Conservation (phyloP, 1,139 yeast species). For the Lodderomyces pseudojiufengensis region DNA sequence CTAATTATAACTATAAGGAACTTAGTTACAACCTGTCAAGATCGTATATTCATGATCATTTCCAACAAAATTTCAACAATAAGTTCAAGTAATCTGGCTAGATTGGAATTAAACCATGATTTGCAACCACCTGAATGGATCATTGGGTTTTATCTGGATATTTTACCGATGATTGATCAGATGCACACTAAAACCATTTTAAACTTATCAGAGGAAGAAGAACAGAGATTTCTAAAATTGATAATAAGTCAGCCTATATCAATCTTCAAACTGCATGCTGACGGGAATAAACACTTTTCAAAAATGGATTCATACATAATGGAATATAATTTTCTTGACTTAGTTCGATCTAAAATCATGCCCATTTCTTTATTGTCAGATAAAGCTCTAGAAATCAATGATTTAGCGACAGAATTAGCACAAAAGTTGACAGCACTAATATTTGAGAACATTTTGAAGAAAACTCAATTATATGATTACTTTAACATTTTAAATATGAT, state of each 20-base stretch:
- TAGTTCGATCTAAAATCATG: constrained; percentile 52
- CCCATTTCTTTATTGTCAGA: constrained; percentile 40
- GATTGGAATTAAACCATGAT: constrained; percentile 42
- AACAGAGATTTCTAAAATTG: constrained; percentile 30
- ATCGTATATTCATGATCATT: constrained; percentile 39
- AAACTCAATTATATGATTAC: constrained; percentile 51
- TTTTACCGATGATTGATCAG: constrained; percentile 49
- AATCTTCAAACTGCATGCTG: constrained; percentile 36
- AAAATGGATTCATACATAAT: constrained; percentile 41
- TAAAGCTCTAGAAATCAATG: constrained; percentile 38
- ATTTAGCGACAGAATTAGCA: constrained; percentile 30
- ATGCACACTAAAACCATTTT: constrained; percentile 36
- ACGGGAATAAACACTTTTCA: constrained; percentile 22
- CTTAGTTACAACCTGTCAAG: constrained; percentile 31
- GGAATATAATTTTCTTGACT: constrained; percentile 57
- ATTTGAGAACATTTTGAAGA: constrained; percentile 40
- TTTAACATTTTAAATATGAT: constrained; percentile 67
- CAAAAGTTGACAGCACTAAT: constrained; percentile 39
- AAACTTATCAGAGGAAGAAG: constrained; percentile 31
- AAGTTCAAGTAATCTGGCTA: constrained; percentile 38
- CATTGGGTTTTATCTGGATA: constrained; percentile 49
- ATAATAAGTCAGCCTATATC: constrained; percentile 50
- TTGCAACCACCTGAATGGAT: constrained; percentile 76
- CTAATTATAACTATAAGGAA: constrained; percentile 24
- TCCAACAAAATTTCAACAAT: constrained; percentile 40